Conservation (phyloP, 306 rosid species). For the Acmispon strigosus region DNA sequence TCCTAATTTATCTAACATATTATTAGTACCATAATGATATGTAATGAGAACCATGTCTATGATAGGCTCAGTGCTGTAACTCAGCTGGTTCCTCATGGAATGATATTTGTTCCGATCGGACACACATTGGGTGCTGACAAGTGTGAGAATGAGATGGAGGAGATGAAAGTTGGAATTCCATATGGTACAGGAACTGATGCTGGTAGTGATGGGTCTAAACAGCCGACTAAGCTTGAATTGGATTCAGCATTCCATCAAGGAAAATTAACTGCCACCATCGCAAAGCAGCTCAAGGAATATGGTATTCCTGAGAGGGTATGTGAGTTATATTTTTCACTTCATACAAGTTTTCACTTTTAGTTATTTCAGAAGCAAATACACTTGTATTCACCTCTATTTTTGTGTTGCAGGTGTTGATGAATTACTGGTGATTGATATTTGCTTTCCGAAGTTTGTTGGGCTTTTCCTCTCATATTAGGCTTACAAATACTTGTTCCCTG, state of each 20-base stretch:
- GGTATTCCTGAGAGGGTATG: no score
- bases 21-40: no score
- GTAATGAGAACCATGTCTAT: not conserved
- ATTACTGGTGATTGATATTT: no score
- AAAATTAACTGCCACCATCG: constrained; percentile 67
- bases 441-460: no score
- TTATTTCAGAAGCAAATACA: no score
- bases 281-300: constrained; percentile 81
- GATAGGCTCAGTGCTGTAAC: constrained; percentile 84
- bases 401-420: no score
- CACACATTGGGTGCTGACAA: constrained; percentile 86
- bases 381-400: no score
- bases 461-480: no score
- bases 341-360: no score
- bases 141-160: constrained; percentile 89
- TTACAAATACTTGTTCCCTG: no score
- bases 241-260: constrained; percentile 93
- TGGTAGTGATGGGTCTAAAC: constrained; percentile 74
- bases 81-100: constrained; percentile 88
- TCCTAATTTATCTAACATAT: no score
- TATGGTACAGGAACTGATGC: constrained; percentile 92
- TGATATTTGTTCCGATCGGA: constrained; percentile 90
- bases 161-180: constrained; percentile 91
- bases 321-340: no score
- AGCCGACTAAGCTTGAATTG: constrained; percentile 76